Base-by-base conservation (phyloP, 495 filamentous ascomycete species). In the Hypoxylon lenormandii region DNA sequence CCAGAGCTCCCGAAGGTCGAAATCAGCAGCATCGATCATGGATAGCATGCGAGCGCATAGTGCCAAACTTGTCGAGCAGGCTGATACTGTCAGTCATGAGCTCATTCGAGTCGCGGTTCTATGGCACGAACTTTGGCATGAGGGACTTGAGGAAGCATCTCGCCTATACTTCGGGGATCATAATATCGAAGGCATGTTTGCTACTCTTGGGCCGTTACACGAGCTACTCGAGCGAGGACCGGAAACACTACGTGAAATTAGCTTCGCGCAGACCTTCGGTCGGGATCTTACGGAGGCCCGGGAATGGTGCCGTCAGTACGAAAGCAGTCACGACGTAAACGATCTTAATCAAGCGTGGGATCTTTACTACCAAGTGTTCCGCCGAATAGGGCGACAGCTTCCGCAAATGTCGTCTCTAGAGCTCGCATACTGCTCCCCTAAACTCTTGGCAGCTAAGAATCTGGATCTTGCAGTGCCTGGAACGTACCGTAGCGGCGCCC, bases 111-210 rank as follows among this genome's bases (percentile, higher is more conserved):
- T 98, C 59, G 95, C 96, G 0, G 96, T 99, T 1, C 73, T 98
- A 19, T 99, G 95, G 95, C 95, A 99, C 76, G 95, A 99, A 72
- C 89, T 94, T 45, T 99, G 95, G 95, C 96, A 99, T 69, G 95
- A 99, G 77, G 96, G 90, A n/a, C 85, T 99, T 11, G 95, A 99
- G 77, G 96, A 99, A 79, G 96, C 95, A 2, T 97, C 93, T 5
- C 88, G 96, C 48, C 79, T 96, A 46, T 91, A 89, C 66, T 99
- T 99, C 71, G 95, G 94, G 42, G 96, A 97, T 73, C 88, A 92
- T 60, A 96, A 99, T 74, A 92, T 97, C 54, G 92, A 97, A 56
- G 96, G 94, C 75, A 98, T 98, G 94, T 94, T 99, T 76, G 85
- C 88, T 40, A 93, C 91, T 0, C 87, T 99, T 21, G 90, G 89